Conservation (phyloP, 495 filamentous ascomycete species). For the Neurospora sp. region DNA sequence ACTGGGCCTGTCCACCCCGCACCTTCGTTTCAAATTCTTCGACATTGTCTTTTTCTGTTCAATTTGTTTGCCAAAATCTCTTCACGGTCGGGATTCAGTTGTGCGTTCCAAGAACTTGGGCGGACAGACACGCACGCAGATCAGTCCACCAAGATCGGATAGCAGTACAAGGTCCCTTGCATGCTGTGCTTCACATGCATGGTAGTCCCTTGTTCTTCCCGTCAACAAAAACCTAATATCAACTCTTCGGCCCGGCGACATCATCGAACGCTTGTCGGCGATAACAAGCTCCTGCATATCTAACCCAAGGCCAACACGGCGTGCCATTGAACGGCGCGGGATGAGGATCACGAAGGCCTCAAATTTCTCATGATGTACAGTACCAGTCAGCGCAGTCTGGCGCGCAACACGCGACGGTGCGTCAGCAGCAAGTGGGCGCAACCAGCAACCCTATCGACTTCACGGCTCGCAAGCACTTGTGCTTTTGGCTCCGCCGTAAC, state of each 20-base stretch:
- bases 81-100: neutral
- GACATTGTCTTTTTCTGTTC: neutral
- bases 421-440: neutral
- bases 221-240: neutral
- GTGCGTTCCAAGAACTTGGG: neutral
- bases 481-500: neutral
- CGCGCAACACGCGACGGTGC: slow-evolving; percentile 3
- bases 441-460: neutral
- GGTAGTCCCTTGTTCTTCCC: neutral
- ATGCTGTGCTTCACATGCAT: neutral
- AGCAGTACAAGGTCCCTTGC: neutral
- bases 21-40: neutral
- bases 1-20: neutral
- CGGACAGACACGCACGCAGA: neutral
- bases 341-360: neutral
- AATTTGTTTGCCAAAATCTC: neutral
- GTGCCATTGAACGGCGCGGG: neutral
- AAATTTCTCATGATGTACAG: slow-evolving; percentile 13
- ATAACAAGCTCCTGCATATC: neutral
- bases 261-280: neutral
- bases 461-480: neutral
- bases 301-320: neutral
- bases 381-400: slow-evolving; percentile 10
- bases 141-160: neutral
- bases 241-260: neutral